These are phyloP conservation scores for Candida argentea DNA, from an alignment of 805 yeast genomes.

Conservation along the genomic window DNA sequence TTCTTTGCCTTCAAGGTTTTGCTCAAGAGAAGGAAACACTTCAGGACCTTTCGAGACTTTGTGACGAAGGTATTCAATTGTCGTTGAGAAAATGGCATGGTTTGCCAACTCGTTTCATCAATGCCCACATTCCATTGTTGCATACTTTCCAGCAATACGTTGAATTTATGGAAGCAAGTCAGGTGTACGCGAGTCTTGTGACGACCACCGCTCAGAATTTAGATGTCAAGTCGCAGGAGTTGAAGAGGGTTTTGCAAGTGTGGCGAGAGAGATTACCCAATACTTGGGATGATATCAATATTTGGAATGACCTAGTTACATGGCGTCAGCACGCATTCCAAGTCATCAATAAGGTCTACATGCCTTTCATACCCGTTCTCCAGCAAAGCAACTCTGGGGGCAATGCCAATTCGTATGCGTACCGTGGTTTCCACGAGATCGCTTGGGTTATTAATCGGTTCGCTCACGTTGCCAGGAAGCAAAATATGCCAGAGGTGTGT, in stretches of 20 bases:
- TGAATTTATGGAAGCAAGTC: slow-evolving; percentile 95
- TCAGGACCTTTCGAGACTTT: slow-evolving; percentile 72
- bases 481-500: slow-evolving; percentile 94
- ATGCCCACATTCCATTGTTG: slow-evolving; percentile 79
- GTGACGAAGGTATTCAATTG: slow-evolving; percentile 94
- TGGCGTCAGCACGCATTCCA: slow-evolving; percentile 99
- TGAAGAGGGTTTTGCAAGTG: slow-evolving; percentile 88
- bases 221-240: slow-evolving; percentile 87
- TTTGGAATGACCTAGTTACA: slow-evolving; percentile 95
- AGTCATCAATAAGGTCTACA: slow-evolving; percentile 86
- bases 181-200: slow-evolving; percentile 77
- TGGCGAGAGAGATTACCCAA: slow-evolving; percentile 98
- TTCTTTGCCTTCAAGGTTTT: slow-evolving; percentile 83
- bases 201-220: slow-evolving; percentile 87
- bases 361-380: slow-evolving; percentile 81
- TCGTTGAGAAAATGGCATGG: slow-evolving; percentile 91
- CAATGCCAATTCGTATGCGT: slow-evolving; percentile 84
- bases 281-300: slow-evolving; percentile 92
- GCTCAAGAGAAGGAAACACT: slow-evolving; percentile 84
- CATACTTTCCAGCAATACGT: slow-evolving; percentile 97
- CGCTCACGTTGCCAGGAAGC: slow-evolving; percentile 97
- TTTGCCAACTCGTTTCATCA: slow-evolving; percentile 64
- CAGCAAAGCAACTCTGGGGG: slow-evolving; percentile 60
- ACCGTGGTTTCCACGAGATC: slow-evolving; percentile 95
- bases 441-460: slow-evolving; percentile 98